Evolutionary conservation across 805 yeast species (phyloP), one percentile per base, ranked within the genome.

Genomic region (Yamadazyma insecticola): DNA sequence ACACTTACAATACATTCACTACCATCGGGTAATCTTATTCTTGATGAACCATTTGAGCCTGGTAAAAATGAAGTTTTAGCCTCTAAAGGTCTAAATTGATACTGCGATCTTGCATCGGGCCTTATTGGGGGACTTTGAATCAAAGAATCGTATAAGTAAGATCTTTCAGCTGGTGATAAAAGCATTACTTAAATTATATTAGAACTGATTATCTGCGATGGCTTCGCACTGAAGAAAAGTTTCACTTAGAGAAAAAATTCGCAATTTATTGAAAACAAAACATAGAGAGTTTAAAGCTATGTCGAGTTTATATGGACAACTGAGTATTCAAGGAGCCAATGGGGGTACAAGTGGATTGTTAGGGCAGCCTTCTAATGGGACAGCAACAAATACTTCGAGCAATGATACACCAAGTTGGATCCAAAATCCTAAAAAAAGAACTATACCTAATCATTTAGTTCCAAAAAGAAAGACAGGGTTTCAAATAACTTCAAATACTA

Each of bases 1-100:
- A 90, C 72, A 49, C 97, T 92, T 4, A 87, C 90, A 20, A 92
- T 81, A 47, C 96, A 87, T 57, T 92, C 97, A 39, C 87, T 76
- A 14, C 98, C 97, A 55, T 90, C 97, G 29, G 83, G 72, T 20
- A 87, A 72, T 41, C 88, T 72, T 13, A 90, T 75, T 60, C 95
- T 72, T 0, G 97, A 82, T 2, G 97, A 88, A 10, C 98, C 98
- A 58, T 90, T 86, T 3, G 96, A 83, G 30, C 80, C 75, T 1
- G 95, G 92, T 37, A 92, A 66, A 46, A 90, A 82, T 29, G 81
- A 81, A 6, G 85, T 77, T 10, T 76, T 77, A 3, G 95, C 84
- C 49, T 87, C 94, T 28, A 92, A 57, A 0, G 97, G 96, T 43
- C 97, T 71, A 50, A 84, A 83, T 54, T 88, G 96, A 36, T 70